Evolutionary conservation across 2,329 filamentous ascomycete species (phyloP), one percentile per base, ranked within the genome.

Genomic region (Leptoxyphium fumago): DNA sequence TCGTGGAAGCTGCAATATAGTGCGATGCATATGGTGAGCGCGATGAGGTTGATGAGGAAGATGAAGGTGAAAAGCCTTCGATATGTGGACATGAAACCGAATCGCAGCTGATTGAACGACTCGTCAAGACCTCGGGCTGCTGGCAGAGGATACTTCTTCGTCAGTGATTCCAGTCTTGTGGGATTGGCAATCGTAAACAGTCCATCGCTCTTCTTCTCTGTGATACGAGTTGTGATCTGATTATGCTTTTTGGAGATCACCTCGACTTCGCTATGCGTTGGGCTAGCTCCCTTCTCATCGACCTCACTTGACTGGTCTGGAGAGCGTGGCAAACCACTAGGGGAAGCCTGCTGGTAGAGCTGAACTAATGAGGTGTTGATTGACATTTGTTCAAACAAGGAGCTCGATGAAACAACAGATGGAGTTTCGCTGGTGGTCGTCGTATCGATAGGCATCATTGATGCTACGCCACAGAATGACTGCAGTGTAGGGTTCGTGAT

Each of bases 41-140:
- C 44, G 29, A 58, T 47, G 11, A 51, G 48, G 46, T 62, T 62
- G 15, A 42, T 48, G 5, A 51, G 28, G 38, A 61, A 48, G 21
- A 58, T 49, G 7, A 57, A 9, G 2, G 50, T 44, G 46, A 60
- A 59, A 5, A 61, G 48, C 18, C 58, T 48, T 9, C 56, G 55
- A 42, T 63, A 63, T 10, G 49, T 49, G 11, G 49, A 56, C 43
- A 60, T 51, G 42, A 51, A 46, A n/a, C 42, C 65, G 55, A 54
- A 54, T 30, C 54, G 51, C 1, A 54, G 38, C 39, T 51, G 52
- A 41, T 50, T 36, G 13, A 36, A 13, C 13, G 32, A 36, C 32
- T 36, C 32, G 9, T 36, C 32, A 13, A 9, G 32, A 36, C 32
- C 32, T 15, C 9, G 11, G 4, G 32, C 11, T 36, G 11, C 32